Percentiles rank a stretch among this genome's conserved stretches.
phyloP scores from a whole-genome alignment of 2,329 filamentous ascomycete species.

The Camptophora hylomeconis region DNA sequence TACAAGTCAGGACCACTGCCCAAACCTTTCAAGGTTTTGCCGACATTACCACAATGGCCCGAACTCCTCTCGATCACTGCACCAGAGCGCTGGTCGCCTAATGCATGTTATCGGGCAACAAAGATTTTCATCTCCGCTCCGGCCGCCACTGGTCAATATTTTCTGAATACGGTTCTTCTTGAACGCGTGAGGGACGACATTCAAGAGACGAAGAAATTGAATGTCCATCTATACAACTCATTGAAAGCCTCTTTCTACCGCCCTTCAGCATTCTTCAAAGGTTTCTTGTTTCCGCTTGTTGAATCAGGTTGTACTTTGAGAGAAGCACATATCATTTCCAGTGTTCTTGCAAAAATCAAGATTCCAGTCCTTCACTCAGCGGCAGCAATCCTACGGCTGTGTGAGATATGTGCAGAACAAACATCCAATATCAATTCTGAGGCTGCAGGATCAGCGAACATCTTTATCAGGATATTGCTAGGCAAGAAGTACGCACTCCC shows the following conservation, averaged over 20 bases:
- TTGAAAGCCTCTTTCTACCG: constrained; percentile 90
- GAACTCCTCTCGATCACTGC: constrained; percentile 74
- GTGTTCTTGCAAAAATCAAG: constrained; percentile 69
- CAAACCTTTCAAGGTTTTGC: constrained; percentile 95
- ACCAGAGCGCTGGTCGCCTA: constrained; percentile 65
- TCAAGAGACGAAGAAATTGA: constrained; percentile 84
- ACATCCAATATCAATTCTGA: constrained; percentile 64
- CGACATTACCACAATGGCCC: constrained; percentile 84
- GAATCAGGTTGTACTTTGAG: constrained; percentile 74
- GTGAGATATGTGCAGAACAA: constrained; percentile 87
- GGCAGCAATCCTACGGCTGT: constrained; percentile 78
- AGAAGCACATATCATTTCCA: constrained; percentile 83
- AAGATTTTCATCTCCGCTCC: constrained; percentile 83
- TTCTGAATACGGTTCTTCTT: constrained; percentile 75
- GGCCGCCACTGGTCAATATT: constrained; percentile 66
- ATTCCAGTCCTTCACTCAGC: constrained; percentile 88
- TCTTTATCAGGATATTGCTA: constrained; percentile 83
- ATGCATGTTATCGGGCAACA: constrained; percentile 78
- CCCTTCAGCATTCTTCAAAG: constrained; percentile 93
- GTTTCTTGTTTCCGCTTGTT: constrained; percentile 82
- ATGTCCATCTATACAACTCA: constrained; percentile 87
- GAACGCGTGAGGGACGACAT: constrained; percentile 91
- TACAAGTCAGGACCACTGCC: constrained; percentile 95
- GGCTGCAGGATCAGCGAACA: constrained; percentile 81
- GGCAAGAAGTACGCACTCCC: constrained; percentile 97